Base-by-base conservation (phyloP, 805 yeast species). In the Candida gorgasii region DNA sequence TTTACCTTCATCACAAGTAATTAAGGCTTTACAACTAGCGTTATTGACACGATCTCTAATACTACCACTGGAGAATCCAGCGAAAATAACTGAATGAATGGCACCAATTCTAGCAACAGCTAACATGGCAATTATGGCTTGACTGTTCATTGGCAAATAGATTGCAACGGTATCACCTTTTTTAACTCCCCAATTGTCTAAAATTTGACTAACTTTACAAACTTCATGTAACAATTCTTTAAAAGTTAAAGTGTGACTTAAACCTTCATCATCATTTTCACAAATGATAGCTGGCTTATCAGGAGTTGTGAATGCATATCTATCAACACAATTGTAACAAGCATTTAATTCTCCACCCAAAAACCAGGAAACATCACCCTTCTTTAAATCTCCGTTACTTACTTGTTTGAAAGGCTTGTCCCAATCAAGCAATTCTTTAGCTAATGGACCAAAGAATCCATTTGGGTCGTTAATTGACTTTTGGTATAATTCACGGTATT, bases 141-240 rank as follows among this genome's bases (percentile, higher is more conserved):
- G 87, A 35, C 90, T 85, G 49, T 82, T 83, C 93, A 86, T 86
- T 55, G 95, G 95, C 70, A 86, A 72, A 62, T 86, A 86, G 40
- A 86, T 86, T 17, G 93, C 93, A 44, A 86, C 92, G 13, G 89
- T 83, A 59, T 86, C 95, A 54, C 93, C 93, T 65, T 86, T 86
- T 47, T 73, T 68, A 44, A 86, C 82, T 38, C 90, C 90, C 73
- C 82, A 69, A 46, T 69, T 65, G 51, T 73, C 68, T 59, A 86
- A 73, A 26, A 82, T 83, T 53, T 84, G 87, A 6, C 92, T 85
- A 42, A 83, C 80, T 58, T 78, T 77, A 31, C 80, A 82, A 24
- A 86, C 89, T 53, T 86, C 78, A 51, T 78, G 78, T 51, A 86
- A 70, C 53, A 86, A 73, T 67, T 86, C 85, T 27, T 84, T 84